Base-by-base conservation (phyloP, 2,329 filamentous ascomycete genomes). In the Akanthomyces lecanii region DNA sequence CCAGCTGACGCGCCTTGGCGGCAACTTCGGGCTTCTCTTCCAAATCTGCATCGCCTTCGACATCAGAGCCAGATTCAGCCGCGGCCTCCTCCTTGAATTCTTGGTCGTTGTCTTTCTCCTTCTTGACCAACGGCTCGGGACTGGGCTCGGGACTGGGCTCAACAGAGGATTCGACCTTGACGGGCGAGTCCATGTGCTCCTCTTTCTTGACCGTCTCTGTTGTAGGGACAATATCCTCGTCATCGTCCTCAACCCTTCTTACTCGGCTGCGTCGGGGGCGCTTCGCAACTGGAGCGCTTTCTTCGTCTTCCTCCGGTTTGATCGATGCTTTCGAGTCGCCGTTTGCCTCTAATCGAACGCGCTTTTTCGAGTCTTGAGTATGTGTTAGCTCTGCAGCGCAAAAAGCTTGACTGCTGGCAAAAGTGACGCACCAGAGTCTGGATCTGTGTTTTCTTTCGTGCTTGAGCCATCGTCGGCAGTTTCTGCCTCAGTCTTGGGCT, bases 1-100 rank as follows among this genome's bases (percentile, higher is more conserved):
- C 85, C 74, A 91, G 91, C 74, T 94, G 85, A 51, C 91, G 87
- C 53, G 87, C 88, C 75, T 96, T 93, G 48, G 86, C 88, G 56
- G 86, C 86, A 53, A 87, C 75, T 67, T 89, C 86, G 2, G 91
- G 87, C 71, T 91, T 91, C 69, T 90, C 81, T 3, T 82, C 81
- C 10, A 73, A 75, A 18, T 86, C 85, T 7, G 78, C 79, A 38
- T 84, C 84, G 0, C 70, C 72, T 40, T 82, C 79, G 2, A 76
- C 78, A 7, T 80, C 79, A 14, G 75, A 75, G 14, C 67, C 70
- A 10, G 74, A 74, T 53, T 72, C 70, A n/a, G 69, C 69, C 1
- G 71, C 70, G 2, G 69, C 38, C 11, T 67, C 51, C 23, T 69
- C 65, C 59, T 67, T 69, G 55, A 48, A 70, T 66, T 52, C 64